Base-by-base conservation (phyloP, 2,329 filamentous ascomycete genomes). In the Fusarium papillatum region DNA sequence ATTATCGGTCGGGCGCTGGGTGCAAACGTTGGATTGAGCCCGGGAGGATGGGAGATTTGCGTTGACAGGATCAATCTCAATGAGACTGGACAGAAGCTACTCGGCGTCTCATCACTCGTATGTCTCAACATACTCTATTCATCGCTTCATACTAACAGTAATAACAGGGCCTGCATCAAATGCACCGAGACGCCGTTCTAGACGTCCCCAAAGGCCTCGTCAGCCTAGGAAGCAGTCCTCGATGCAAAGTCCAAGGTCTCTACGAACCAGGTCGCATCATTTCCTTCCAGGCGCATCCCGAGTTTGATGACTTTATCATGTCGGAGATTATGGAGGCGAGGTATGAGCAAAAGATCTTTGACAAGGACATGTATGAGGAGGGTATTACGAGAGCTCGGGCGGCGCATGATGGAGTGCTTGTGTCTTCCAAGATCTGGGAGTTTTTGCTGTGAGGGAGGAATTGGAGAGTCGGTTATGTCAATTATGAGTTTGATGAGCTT, bases 261-360 rank as follows among this genome's bases (percentile, higher is more conserved):
- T 86, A 86, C 71, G 77, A 80, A 46, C 81, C 84, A 0, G 73
- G 78, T 0, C 77, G 80, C 2, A 64, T 86, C 17, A 78, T 87
- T 16, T 83, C 84, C 1, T 81, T 87, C 19, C 86, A 87, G 61
- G 86, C 84, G 1, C 86, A 88, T 34, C 86, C 86, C 1, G 86
- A 87, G 64, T 87, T 85, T 68, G 82, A 84, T 11, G 76, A 75
- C 2, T 76, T 78, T n/a, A 83, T 84, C 67, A 86, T 86, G 80
- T 77, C 79, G 2, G 77, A 80, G 24, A 72, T 83, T 4, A 76
- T 84, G 71, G 67, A 80, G 34, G 59, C 69, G n/a, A 76, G 82
- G 31, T 77, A 80, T 50, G 63, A 75, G 1, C 74, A 79, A n/a
- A 73, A 77, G 24, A 70, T 82, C 41, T 81, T 83, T 36, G 71